Evolutionary conservation across 192 early-diverging fungal genomes (phyloP), one percentile per base, ranked within the genome.

Genomic region (Gigaspora rosea): DNA sequence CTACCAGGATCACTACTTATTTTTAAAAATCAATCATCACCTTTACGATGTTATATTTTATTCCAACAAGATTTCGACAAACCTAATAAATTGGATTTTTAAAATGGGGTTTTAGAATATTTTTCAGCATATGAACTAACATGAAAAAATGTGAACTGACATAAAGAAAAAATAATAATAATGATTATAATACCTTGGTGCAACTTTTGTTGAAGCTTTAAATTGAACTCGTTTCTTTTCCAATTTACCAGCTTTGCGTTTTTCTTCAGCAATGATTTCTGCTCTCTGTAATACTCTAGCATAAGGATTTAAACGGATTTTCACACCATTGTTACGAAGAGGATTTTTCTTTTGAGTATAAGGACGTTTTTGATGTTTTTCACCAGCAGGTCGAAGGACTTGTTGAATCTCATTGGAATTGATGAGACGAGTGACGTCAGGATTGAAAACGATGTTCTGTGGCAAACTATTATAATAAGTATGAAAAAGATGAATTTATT

Each of bases 301-400:
- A 85, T 99, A 98, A 74, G 96, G 96, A 94, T 99, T 98, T 80
- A 99, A 92, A 78, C 96, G 92, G 83, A 93, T 91, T 83, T 97
- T 91, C 63, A 97, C 90, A 81, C 91, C 94, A 67, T 88, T 87
- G 88, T 96, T 97, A 81, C 89, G 88, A 83, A 99, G 91, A 63
- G 96, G 96, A 95, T 99, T 99, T 94, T 98, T 98, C 93, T 97
- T 96, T 86, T 97, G 95, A 78, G 92, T 91, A 91, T 89, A 96
- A 18, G 97, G 96, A 79, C 97, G 93, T 90, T 94, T 94, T 87
- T 89, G 89, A 81, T 86, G 76, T 82, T 90, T 83, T 80, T 89
- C 77, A 71, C 94, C 93, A 65, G 96, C 95, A 79, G 92, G 86
- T 71, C 92, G 91, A 78, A 97, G 90, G 73, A 96, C 94, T 71